These are phyloP conservation scores for Claviceps pusilla DNA, from an alignment of 2,329 filamentous ascomycete genomes.

Conservation along the genomic window DNA sequence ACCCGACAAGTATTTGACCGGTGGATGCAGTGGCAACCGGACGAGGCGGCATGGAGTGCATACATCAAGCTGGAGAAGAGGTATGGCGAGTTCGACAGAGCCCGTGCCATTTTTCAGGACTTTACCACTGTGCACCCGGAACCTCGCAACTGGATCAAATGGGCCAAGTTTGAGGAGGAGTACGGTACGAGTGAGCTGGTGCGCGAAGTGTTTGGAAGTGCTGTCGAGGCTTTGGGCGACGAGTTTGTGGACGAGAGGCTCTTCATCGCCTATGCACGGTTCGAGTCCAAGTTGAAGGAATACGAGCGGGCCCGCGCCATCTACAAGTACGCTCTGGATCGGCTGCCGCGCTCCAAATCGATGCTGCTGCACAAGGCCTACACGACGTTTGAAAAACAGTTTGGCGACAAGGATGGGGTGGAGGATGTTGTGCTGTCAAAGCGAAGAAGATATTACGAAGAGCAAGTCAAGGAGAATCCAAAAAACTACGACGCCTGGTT, in stretches of 20 bases:
- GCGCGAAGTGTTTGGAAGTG: constrained; percentile 76
- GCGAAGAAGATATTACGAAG: constrained; percentile 81
- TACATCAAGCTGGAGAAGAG: constrained; percentile 97
- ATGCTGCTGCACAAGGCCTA: constrained; percentile 80
- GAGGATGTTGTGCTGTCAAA: constrained; percentile 95
- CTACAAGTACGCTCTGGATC: constrained; percentile 91
- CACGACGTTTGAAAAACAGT: constrained; percentile 96
- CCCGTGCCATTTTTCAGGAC: constrained; percentile 75
- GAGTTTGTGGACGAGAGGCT: constrained; percentile 93
- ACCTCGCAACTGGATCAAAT: constrained; percentile 95
- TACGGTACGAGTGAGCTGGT: constrained; percentile 84
- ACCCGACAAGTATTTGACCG: constrained; percentile 89
- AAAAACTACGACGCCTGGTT: constrained; percentile 98
- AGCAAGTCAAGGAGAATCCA: constrained; percentile 81
- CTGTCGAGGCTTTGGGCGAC: constrained; percentile 79
- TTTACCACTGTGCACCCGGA: constrained; percentile 91
- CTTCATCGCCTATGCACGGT: constrained; percentile 90
- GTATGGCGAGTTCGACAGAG: constrained; percentile 80
- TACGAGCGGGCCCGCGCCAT: constrained; percentile 87
- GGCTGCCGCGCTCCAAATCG: constrained; percentile 75
- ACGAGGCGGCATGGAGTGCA: constrained; percentile 86
- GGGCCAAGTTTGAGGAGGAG: constrained; percentile 94
- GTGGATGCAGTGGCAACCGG: constrained; percentile 97
- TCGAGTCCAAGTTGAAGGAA: constrained; percentile 88
- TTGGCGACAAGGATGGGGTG: constrained; percentile 80